Percentiles rank a stretch among this genome's conserved stretches.
Conservation (phyloP, 331 rosid species). For the Erythrophleum ivorense region DNA sequence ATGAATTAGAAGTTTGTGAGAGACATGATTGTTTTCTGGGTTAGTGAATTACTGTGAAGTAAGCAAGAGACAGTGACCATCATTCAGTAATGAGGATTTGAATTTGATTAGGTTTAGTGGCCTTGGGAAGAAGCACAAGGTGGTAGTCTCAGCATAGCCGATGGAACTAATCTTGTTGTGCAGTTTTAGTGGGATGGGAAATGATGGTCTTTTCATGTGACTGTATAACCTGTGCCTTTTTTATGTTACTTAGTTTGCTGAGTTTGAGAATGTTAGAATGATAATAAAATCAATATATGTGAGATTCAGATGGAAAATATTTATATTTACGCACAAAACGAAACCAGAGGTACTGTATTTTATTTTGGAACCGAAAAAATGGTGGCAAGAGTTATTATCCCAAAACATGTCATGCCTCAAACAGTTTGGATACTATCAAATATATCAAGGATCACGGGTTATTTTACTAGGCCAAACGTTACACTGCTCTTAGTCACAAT, state of each 20-base stretch:
- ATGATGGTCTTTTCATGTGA: conserved; percentile 46
- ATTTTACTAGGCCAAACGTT: no score
- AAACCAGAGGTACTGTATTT: conserved; percentile 22
- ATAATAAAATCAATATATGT: conserved; percentile 41
- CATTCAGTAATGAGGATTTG: background rate
- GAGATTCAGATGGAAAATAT: conserved; percentile 51
- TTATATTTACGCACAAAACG: conserved; percentile 9
- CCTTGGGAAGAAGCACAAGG: conserved; percentile 27
- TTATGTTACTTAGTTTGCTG: conserved; percentile 50
- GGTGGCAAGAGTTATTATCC: no score
- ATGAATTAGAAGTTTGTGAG: background rate
- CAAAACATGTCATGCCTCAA: no score
- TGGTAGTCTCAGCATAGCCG: conserved; percentile 34
- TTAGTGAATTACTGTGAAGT: background rate
- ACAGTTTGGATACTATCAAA: no score
- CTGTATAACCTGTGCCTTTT: conserved; percentile 45
- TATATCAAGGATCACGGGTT: no score
- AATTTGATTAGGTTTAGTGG: conserved; percentile 36
- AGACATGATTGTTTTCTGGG: background rate
- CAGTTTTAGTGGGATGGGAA: conserved; percentile 34
- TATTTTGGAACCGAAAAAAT: background rate
- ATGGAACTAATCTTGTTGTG: conserved; percentile 40
- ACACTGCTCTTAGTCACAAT: no score
- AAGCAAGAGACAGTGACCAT: conserved; percentile 32
- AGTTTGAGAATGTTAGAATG: conserved; percentile 53